Evolutionary conservation across 192 early-diverging fungal species (phyloP).

Genomic region (Linnemannia exigua): DNA sequence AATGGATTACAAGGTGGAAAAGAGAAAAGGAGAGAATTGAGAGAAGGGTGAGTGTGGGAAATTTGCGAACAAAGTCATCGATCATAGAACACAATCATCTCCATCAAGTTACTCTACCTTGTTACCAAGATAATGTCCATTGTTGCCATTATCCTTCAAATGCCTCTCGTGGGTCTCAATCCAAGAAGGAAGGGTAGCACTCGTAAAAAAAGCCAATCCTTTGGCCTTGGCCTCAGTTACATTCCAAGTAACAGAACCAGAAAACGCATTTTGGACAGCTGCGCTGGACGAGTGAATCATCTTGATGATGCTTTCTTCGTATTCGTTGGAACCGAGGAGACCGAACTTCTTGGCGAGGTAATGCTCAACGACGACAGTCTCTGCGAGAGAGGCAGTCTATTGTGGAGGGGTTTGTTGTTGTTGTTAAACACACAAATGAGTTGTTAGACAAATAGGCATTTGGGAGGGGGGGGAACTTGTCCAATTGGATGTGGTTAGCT

Average conservation of each 20-base stretch:
- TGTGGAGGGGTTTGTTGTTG: background rate
- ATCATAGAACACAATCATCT: background rate
- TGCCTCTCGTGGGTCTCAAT: conserved; percentile 33
- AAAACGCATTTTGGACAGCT: background rate
- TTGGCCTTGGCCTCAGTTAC: background rate
- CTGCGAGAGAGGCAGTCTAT: conserved; percentile 14
- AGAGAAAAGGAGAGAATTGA: background rate
- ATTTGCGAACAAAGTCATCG: background rate
- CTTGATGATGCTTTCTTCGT: conserved; percentile 29
- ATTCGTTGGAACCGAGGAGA: conserved; percentile 43
- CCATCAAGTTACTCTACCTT: conserved; percentile 11
- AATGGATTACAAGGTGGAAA: too few relatives aligned
- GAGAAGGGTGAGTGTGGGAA: background rate
- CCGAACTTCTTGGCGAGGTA: conserved; percentile 32
- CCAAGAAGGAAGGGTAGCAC: background rate
- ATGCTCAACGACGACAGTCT: conserved; percentile 18
- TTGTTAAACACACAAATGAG: background rate
- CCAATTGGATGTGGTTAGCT: background rate
- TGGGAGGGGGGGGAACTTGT: background rate
- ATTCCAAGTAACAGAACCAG: conserved; percentile 18
- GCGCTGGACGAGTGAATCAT: conserved; percentile 19
- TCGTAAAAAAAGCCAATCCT: background rate
- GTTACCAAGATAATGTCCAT: conserved; percentile 38
- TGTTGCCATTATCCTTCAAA: conserved; percentile 35
- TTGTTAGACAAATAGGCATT: background rate